A percentile compares a stretch with the other conserved stretches of the same genome.
These are phyloP conservation scores for Cytospora leucostoma DNA, from an alignment of 2,329 filamentous ascomycete species.

Conservation along the genomic window DNA sequence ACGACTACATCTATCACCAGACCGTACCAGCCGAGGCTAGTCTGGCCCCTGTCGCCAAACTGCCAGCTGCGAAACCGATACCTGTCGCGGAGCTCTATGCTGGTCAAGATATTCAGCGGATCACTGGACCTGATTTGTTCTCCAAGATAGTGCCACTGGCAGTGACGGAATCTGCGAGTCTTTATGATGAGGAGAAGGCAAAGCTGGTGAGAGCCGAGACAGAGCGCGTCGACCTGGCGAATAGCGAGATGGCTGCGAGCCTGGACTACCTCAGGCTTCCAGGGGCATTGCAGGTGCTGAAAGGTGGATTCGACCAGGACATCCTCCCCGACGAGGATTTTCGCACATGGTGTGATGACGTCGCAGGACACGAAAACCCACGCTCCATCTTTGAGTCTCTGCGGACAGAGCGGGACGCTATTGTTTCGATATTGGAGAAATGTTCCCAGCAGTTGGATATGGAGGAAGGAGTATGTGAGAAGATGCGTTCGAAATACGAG, in stretches of 20 bases:
- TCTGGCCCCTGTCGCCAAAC: slow-evolving; percentile 78
- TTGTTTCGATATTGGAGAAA: slow-evolving; percentile 71
- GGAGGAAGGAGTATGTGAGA: slow-evolving; percentile 97
- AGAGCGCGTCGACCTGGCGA: slow-evolving; percentile 88
- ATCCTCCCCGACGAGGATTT: slow-evolving; percentile 89
- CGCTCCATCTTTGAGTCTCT: slow-evolving; percentile 76
- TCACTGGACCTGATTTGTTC: slow-evolving; percentile 96
- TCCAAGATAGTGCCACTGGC: slow-evolving; percentile 94
- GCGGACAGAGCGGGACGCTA: slow-evolving; percentile 73
- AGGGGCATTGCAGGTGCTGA: slow-evolving; percentile 84
- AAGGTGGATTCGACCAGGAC: slow-evolving; percentile 90
- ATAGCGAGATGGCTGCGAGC: slow-evolving; percentile 93
- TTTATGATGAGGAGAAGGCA: slow-evolving; percentile 98
- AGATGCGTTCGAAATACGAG: slow-evolving; percentile 98
- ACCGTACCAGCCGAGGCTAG: slow-evolving; percentile 83
- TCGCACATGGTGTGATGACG: slow-evolving; percentile 88
- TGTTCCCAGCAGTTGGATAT: slow-evolving; percentile 89
- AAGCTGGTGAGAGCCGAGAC: slow-evolving; percentile 92
- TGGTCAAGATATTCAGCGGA: slow-evolving; percentile 93
- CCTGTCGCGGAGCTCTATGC: slow-evolving; percentile 96
- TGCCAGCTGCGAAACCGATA: slow-evolving; percentile 94
- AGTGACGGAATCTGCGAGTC: slow-evolving; percentile 92
- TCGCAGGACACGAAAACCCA: slow-evolving; percentile 83
- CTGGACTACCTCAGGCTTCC: slow-evolving; percentile 91
- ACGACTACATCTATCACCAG: slow-evolving; percentile 98